A percentile compares a stretch with the other conserved stretches of the same genome.
phyloP scores from a whole-genome alignment of 2,329 filamentous ascomycete species.

The Penicillium aurantiogriseum region DNA sequence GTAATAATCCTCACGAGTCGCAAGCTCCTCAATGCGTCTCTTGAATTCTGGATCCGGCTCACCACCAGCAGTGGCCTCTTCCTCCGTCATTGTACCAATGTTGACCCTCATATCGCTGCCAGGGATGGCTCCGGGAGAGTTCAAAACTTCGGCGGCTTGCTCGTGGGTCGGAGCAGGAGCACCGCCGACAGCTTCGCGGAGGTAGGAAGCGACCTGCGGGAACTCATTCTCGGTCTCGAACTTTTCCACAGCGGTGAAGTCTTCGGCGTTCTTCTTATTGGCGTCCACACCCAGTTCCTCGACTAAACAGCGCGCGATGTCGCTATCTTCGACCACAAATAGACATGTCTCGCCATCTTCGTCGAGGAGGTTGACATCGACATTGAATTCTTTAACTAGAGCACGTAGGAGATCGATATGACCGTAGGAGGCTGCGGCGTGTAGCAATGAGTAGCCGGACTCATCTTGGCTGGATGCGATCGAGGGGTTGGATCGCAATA shows the following conservation, averaged over 20 bases:
- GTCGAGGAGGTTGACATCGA: constrained; percentile 77
- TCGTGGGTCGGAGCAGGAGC: constrained; percentile 26
- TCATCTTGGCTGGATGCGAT: constrained; percentile 79
- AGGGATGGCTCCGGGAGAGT: constrained; percentile 63
- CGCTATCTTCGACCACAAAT: constrained; percentile 81
- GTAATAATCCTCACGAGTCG: constrained; percentile 78
- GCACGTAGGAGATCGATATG: constrained; percentile 75
- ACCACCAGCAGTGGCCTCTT: constrained; percentile 54
- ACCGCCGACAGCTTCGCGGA: constrained; percentile 47
- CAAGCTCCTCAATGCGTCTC: constrained; percentile 83
- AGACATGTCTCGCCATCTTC: constrained; percentile 93
- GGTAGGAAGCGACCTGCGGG: constrained; percentile 70
- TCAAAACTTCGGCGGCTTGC: constrained; percentile 33
- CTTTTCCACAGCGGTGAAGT: constrained; percentile 76
- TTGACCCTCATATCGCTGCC: constrained; percentile 70
- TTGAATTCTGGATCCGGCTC: constrained; percentile 80
- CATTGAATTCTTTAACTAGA: constrained; percentile 72
- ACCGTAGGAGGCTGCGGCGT: constrained; percentile 90
- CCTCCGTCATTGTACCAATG: constrained; percentile 69
- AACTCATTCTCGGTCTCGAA: constrained; percentile 77
- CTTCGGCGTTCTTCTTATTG: constrained; percentile 66
- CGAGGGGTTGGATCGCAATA: constrained; percentile 71
- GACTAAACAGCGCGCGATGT: constrained; percentile 74
- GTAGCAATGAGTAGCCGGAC: constrained; percentile 90
- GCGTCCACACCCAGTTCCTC: constrained; percentile 76